These are phyloP conservation scores for Agaricus blazei DNA, from an alignment of 768 basidiomycete genomes.

Conservation along the genomic window DNA sequence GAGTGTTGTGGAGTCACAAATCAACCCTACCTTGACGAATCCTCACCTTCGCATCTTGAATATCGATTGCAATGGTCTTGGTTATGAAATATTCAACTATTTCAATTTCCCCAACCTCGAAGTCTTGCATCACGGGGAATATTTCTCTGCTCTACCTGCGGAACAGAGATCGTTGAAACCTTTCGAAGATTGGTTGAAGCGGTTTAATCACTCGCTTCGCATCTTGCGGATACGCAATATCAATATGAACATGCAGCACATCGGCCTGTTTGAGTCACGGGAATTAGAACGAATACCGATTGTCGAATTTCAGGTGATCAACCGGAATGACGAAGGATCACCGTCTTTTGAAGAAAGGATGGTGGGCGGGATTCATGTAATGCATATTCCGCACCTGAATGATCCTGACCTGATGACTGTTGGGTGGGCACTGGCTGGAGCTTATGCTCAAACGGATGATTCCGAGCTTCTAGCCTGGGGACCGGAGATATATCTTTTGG, in stretches of 20 bases:
- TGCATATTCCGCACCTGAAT: not conserved
- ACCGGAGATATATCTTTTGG: constrained; percentile 1
- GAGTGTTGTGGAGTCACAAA: not conserved
- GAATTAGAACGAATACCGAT: not conserved
- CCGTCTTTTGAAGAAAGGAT: not conserved
- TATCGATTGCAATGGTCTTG: not conserved
- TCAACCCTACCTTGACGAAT: not conserved
- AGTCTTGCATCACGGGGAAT: not conserved
- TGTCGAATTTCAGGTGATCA: not conserved
- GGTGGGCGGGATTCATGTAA: not conserved
- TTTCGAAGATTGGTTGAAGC: not conserved
- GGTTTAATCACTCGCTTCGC: not conserved
- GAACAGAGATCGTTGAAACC: not conserved
- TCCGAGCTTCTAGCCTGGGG: not conserved
- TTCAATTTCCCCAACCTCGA: constrained; percentile 2
- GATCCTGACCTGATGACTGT: not conserved
- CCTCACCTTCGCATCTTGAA: not conserved
- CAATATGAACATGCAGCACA: not conserved
- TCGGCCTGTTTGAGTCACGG: not conserved
- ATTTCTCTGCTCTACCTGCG: not conserved
- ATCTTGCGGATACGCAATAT: not conserved
- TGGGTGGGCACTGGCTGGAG: not conserved
- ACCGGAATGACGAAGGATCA: not conserved
- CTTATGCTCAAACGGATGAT: not conserved
- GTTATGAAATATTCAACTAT: constrained; percentile 1